Evolutionary conservation across 164 flowering plant species (phyloP).

Genomic region (Umbilicus rupestris): DNA sequence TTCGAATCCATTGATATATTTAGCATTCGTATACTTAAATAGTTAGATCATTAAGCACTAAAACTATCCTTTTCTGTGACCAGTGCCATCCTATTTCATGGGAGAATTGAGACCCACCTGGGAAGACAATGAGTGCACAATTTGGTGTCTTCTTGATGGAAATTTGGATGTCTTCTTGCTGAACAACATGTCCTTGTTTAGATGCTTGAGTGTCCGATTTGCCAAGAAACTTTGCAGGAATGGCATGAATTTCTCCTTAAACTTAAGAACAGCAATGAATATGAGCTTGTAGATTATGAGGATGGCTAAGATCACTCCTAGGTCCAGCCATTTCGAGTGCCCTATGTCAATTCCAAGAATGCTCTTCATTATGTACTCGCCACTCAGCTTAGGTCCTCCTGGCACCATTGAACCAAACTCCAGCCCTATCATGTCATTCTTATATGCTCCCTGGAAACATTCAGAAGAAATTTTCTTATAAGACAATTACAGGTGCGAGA

Average conservation of each 20-base stretch:
- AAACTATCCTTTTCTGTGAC: no score
- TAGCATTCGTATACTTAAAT: no score
- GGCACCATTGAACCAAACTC: slow-evolving; percentile 50
- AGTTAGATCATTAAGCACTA: no score
- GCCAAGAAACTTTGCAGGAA: slow-evolving; percentile 29
- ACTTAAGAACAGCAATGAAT: slow-evolving; percentile 53
- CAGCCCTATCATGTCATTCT: slow-evolving; percentile 60
- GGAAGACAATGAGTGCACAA: slow-evolving; percentile 38
- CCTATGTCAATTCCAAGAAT: slow-evolving; percentile 28
- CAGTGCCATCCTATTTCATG: neutral
- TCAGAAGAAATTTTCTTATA: neutral
- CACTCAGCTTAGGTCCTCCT: slow-evolving; percentile 46
- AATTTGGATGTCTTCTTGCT: slow-evolving; percentile 15
- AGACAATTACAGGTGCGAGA: neutral
- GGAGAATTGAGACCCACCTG: slow-evolving; percentile 77
- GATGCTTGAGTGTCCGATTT: slow-evolving; percentile 30
- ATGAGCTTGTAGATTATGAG: slow-evolving; percentile 39
- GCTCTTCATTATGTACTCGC: slow-evolving; percentile 27
- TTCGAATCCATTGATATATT: no score
- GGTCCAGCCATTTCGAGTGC: slow-evolving; percentile 71
- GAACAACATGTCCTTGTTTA: slow-evolving; percentile 51
- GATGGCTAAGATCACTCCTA: slow-evolving; percentile 29
- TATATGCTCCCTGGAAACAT: slow-evolving; percentile 53
- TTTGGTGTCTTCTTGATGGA: slow-evolving; percentile 27
- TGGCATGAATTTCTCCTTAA: slow-evolving; percentile 50